Percentiles rank a stretch among this genome's conserved stretches.
Conservation (phyloP, 768 basidiomycete species). For the Mycena galopus region DNA sequence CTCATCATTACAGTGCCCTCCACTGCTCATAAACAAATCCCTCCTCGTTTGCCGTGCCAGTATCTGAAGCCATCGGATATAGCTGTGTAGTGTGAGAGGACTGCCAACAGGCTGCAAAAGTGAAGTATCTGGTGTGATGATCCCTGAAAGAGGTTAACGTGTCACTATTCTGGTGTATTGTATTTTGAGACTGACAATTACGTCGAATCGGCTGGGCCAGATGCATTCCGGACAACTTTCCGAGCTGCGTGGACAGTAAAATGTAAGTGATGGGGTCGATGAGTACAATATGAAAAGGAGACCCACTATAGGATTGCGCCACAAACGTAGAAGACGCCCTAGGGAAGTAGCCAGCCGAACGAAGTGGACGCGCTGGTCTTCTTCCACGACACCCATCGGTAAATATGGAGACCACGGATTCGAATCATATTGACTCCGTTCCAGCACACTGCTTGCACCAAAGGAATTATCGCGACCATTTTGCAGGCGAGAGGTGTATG, state of each 20-base stretch:
- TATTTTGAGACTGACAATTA: not conserved
- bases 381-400: not conserved
- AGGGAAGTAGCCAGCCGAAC: conserved; percentile 11
- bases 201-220: conserved; percentile 10
- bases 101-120: conserved; percentile 29
- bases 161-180: not conserved
- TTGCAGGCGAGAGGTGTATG: conserved; percentile 29
- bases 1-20: no score
- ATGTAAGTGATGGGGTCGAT: not conserved
- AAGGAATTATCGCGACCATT: conserved; percentile 15
- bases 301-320: conserved; percentile 29
- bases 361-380: conserved; percentile 15
- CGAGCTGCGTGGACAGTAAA: conserved; percentile 4
- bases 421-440: conserved; percentile 7
- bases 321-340: conserved; percentile 17
- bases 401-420: not conserved
- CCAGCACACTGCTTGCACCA: conserved; percentile 19
- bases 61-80: conserved; percentile 14
- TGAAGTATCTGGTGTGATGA: conserved; percentile 32
- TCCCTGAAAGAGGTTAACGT: conserved; percentile 2
- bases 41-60: conserved; percentile 6
- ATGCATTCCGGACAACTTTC: conserved; percentile 25
- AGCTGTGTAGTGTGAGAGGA: conserved; percentile 16
- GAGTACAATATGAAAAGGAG: not conserved
- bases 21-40: conserved; percentile 1